Percentiles rank a stretch among this genome's conserved stretches.
These are phyloP conservation scores for Camillea tinctor DNA, from an alignment of 2,329 filamentous ascomycete species.

Conservation along the genomic window DNA sequence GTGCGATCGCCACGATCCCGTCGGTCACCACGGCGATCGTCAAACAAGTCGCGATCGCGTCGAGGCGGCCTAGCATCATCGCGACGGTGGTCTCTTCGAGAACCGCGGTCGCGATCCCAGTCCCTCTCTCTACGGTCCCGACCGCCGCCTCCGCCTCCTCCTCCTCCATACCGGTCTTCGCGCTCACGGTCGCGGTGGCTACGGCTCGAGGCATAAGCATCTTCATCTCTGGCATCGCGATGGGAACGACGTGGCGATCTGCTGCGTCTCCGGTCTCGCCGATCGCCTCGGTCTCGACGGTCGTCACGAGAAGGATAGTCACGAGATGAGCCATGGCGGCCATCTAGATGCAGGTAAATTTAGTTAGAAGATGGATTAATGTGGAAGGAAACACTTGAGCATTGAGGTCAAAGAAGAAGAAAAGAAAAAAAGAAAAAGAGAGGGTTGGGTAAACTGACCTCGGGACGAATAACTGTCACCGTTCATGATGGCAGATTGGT, in stretches of 20 bases:
- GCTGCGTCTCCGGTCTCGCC: conserved; percentile 64
- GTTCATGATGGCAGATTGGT: conserved; percentile 64
- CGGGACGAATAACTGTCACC: conserved; percentile 78
- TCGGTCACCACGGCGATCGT: conserved; percentile 51
- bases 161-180: conserved; percentile 81
- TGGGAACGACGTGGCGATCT: conserved; percentile 74
- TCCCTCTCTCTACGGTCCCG: conserved; percentile 48
- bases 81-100: conserved; percentile 43
- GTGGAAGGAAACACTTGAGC: conserved; percentile 17
- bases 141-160: conserved; percentile 47
- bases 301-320: conserved; percentile 53
- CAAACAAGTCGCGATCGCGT: conserved; percentile 60
- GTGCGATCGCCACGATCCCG: conserved; percentile 27
- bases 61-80: conserved; percentile 56
- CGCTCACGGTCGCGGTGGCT: conserved; percentile 91
- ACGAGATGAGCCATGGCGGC: conserved; percentile 51
- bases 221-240: conserved; percentile 68
- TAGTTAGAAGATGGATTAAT: not conserved
- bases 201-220: conserved; percentile 82
- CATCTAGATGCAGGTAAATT: conserved; percentile 36
- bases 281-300: conserved; percentile 39
- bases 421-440: conserved; percentile 5
- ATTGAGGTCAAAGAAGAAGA: conserved; percentile 19
- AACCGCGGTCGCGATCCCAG: conserved; percentile 62
- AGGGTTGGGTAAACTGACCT: conserved; percentile 51